A percentile compares a stretch with the other conserved stretches of the same genome.
phyloP scores from a whole-genome alignment of 805 yeast genomes.

The Lipomyces yamanashiensis region DNA sequence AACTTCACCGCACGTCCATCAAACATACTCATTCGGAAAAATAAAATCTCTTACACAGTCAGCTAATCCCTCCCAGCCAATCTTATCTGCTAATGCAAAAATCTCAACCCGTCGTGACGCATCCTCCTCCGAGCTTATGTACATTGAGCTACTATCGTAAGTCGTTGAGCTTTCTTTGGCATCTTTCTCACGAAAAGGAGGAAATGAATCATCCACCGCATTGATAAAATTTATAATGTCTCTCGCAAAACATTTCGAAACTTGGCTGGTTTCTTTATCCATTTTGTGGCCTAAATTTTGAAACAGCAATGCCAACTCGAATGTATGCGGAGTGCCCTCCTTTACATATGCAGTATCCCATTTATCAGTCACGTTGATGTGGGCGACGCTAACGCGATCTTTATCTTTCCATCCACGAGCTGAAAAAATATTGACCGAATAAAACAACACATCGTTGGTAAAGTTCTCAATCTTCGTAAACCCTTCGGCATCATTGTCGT shows the following conservation, averaged over 20 bases:
- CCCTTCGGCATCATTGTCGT: slow-evolving; percentile 1
- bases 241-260: background rate
- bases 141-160: background rate
- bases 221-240: background rate
- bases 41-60: background rate
- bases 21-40: background rate
- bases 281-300: slow-evolving; percentile 11
- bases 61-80: background rate
- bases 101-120: background rate
- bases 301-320: slow-evolving; percentile 15
- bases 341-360: background rate
- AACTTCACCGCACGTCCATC: too few relatives aligned
- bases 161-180: background rate
- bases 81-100: background rate
- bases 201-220: background rate
- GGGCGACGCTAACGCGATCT: background rate
- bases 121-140: background rate
- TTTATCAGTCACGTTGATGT: slow-evolving; percentile 5
- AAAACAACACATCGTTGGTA: slow-evolving; percentile 12
- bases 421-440: background rate
- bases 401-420: slow-evolving; percentile 14
- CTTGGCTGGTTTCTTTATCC: background rate
- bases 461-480: slow-evolving; percentile 3
- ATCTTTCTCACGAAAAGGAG: background rate
- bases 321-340: slow-evolving; percentile 15